Conservation (phyloP, 495 filamentous ascomycete genomes). For the Hyaloscypha variabilis region DNA sequence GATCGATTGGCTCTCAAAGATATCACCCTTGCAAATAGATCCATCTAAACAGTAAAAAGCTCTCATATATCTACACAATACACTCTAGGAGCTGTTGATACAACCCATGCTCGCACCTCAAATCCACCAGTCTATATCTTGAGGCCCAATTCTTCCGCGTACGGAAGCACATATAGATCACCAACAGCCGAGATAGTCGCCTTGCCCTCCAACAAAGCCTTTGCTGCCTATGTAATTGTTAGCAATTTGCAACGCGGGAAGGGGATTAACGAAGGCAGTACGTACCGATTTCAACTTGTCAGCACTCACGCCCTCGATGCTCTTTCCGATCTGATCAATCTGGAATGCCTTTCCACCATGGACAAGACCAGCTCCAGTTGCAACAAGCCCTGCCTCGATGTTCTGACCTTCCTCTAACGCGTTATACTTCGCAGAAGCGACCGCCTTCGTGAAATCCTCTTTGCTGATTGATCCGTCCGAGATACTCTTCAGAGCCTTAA, state of each 20-base stretch:
- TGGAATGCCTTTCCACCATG: conserved; percentile 84
- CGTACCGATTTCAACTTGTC: conserved; percentile 87
- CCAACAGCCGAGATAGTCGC: conserved; percentile 86
- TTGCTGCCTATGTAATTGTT: conserved; percentile 64
- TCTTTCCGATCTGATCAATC: conserved; percentile 78
- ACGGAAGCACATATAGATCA: conserved; percentile 86
- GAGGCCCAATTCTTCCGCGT: conserved; percentile 90
- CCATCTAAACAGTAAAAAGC: conserved; percentile 19
- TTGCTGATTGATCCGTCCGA: conserved; percentile 72
- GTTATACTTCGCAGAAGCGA: conserved; percentile 90
- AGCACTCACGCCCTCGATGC: conserved; percentile 76
- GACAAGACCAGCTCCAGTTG: conserved; percentile 71
- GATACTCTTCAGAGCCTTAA: conserved; percentile 80
- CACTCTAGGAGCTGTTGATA: conserved; percentile 50
- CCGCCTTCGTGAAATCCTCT: conserved; percentile 89
- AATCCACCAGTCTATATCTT: conserved; percentile 69
- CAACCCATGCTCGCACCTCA: conserved; percentile 37
- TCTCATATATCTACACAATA: conserved; percentile 36
- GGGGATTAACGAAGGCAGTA: conserved; percentile 24
- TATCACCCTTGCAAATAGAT: background rate
- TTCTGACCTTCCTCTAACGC: conserved; percentile 83
- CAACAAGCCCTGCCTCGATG: conserved; percentile 64
- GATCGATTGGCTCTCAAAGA: background rate
- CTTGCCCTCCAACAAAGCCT: conserved; percentile 83
- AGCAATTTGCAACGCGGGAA: conserved; percentile 1